Evolutionary conservation across 202 grass and related monocot genomes (phyloP).

Genomic region (Elaeis oleifera): DNA sequence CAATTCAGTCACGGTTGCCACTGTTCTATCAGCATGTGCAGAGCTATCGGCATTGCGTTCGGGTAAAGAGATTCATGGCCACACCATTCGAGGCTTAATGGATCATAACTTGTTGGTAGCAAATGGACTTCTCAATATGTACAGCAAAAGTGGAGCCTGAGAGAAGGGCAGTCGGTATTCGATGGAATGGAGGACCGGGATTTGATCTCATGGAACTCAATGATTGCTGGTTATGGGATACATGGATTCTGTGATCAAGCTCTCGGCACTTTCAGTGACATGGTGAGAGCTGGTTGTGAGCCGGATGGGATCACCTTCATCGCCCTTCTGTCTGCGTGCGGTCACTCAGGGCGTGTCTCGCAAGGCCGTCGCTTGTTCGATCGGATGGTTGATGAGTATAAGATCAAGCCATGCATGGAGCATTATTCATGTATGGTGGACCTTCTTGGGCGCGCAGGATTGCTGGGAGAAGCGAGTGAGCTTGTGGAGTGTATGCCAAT

Average conservation of each 20-base stretch:
- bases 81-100: constrained; percentile 23
- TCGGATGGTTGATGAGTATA: constrained; percentile 31
- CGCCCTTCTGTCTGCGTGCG: constrained; percentile 31
- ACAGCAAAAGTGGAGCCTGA: constrained; percentile 33
- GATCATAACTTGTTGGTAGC: constrained; percentile 19
- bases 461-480: constrained; percentile 31
- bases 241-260: constrained; percentile 44
- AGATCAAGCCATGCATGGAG: constrained; percentile 39
- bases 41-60: constrained; percentile 33
- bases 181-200: constrained; percentile 30
- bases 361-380: constrained; percentile 45
- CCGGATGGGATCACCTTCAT: constrained; percentile 43
- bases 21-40: constrained; percentile 39
- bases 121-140: constrained; percentile 47
- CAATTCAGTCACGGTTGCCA: constrained; percentile 35
- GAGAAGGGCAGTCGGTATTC: constrained; percentile 24
- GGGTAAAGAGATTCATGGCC: constrained; percentile 44
- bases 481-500: constrained; percentile 42
- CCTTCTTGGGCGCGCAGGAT: constrained; percentile 41
- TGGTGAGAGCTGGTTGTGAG: constrained; percentile 19
- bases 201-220: constrained; percentile 63
- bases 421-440: constrained; percentile 68
- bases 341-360: constrained; percentile 31
- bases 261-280: constrained; percentile 24
- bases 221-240: constrained; percentile 38